Conservation (phyloP, 1,284 basidiomycete genomes). For the Apiotrichum domesticum region DNA sequence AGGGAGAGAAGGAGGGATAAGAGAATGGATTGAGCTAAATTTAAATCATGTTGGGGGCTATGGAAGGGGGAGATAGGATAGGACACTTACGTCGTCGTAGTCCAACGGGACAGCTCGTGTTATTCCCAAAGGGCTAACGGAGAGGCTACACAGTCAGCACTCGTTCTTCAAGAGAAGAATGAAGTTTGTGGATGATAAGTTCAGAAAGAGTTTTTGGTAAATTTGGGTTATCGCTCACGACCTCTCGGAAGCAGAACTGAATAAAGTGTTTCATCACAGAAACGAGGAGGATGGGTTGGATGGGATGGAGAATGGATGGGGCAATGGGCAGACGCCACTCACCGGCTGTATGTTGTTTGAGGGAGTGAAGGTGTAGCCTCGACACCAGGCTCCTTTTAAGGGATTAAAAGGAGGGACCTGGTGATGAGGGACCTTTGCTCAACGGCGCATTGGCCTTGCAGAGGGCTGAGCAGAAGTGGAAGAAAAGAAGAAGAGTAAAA, state of each 20-base stretch:
- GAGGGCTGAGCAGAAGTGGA: not conserved
- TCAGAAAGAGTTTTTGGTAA: slow-evolving; percentile 39
- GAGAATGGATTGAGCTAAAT: slow-evolving; percentile 49
- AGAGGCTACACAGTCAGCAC: slow-evolving; percentile 8
- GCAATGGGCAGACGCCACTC: not conserved
- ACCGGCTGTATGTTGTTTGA: not conserved
- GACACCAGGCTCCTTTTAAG: slow-evolving; percentile 10
- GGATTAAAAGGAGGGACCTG: not conserved
- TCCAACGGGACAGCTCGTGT: too few species aligned
- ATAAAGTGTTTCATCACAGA: slow-evolving; percentile 36
- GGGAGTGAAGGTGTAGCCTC: not conserved
- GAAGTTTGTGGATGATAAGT: not conserved
- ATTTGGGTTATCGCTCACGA: slow-evolving; percentile 43
- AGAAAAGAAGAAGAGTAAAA: not conserved
- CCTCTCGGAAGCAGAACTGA: slow-evolving; percentile 48
- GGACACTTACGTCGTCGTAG: slow-evolving; percentile 5
- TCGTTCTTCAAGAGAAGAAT: not conserved
- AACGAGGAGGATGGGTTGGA: slow-evolving; percentile 4
- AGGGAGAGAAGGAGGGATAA: slow-evolving; percentile 26
- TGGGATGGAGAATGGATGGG: not conserved
- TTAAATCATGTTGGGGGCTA: slow-evolving; percentile 40
- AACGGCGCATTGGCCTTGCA: slow-evolving; percentile 4
- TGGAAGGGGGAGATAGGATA: not conserved
- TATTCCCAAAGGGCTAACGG: too few species aligned
- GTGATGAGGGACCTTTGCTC: slow-evolving; percentile 1